Evolutionary conservation across 2,329 filamentous ascomycete genomes (phyloP), one percentile per base, ranked within the genome.

Genomic region (Cladosporium sp.): DNA sequence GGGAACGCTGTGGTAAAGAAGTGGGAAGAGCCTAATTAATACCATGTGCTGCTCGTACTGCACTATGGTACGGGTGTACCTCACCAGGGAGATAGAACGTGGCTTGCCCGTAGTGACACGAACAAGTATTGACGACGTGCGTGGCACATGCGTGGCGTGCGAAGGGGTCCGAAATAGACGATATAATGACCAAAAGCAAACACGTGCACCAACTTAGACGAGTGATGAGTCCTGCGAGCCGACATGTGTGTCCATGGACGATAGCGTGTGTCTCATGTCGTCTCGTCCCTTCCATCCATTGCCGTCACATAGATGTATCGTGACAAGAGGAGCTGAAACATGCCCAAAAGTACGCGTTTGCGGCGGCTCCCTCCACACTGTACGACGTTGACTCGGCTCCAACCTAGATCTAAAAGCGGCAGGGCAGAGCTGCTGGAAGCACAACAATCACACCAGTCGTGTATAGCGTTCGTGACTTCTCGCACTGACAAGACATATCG

Each of bases 1-100:
- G 54, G 54, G 54, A 56, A 34, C 40, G 54, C 11, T 56, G 54
- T 30, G 54, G 54, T 9, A 56, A 15, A 15, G 54, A 56, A 19
- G 9, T 45, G 4, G 30, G 54, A 8, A 43, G 8, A 30, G 40
- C 17, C 3, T 50, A 28, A 50, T 17, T 6, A 2, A 11, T 3
- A 12, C 30, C 8, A 34, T 34, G 30, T 34, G 30, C 30, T 9
- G 30, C 30, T 34, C 5, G 7, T 8, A 12, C 30, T 12, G 30
- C 30, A 34, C 8, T 34, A 34, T 9, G 11, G 30, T 34, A 34
- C 6, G 25, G 25, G 9, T 9, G 8, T 12, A 9, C 30, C 30
- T 34, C 11, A 8, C 30, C 30, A 34, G 4, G 30, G 9, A 12
- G 7, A 34, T 34, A 9, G 30, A 34, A 34, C 7, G 22, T 47